Evolutionary conservation across 1,284 basidiomycete genomes (phyloP).

Genomic region (Irpex sp.): DNA sequence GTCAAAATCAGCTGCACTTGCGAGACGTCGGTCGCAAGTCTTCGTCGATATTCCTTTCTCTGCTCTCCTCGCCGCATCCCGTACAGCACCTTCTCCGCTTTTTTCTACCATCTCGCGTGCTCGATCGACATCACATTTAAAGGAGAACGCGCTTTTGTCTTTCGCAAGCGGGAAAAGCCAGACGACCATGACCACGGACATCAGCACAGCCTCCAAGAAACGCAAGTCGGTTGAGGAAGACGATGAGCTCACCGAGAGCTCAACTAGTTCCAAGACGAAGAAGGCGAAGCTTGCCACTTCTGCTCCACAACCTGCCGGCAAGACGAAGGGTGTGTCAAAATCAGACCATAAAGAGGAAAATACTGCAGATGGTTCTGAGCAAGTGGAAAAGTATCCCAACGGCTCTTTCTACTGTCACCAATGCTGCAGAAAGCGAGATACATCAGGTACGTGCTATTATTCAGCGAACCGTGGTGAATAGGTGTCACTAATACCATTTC

Average conservation of each 20-base stretch:
- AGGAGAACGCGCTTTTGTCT: slow-evolving; percentile 53
- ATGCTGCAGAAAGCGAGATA: slow-evolving; percentile 57
- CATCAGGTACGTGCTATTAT: slow-evolving; percentile 34
- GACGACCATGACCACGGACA: slow-evolving; percentile 10
- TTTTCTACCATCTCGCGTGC: background rate
- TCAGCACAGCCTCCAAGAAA: slow-evolving; percentile 28
- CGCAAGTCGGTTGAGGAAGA: slow-evolving; percentile 33
- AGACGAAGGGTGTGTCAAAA: slow-evolving; percentile 1
- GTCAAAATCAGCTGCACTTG: slow-evolving; percentile 20
- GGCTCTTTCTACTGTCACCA: slow-evolving; percentile 62
- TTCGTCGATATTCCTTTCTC: slow-evolving; percentile 59
- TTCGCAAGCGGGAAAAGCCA: slow-evolving; percentile 22
- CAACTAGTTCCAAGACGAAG: slow-evolving; percentile 26
- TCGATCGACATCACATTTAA: slow-evolving; percentile 26
- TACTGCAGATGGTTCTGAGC: slow-evolving; percentile 6
- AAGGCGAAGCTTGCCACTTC: slow-evolving; percentile 26
- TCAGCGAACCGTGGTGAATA: background rate
- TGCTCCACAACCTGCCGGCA: slow-evolving; percentile 3
- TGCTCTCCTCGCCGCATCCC: slow-evolving; percentile 30
- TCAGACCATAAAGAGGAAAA: background rate
- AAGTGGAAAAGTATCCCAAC: slow-evolving; percentile 30
- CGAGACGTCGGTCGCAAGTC: slow-evolving; percentile 38
- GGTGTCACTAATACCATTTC: slow-evolving; percentile 1
- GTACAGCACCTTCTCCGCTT: background rate
- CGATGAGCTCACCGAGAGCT: slow-evolving; percentile 1